Evolutionary conservation across 768 basidiomycete species (phyloP), one percentile per base, ranked within the genome.

Genomic region (Xerocomellus dryophilus): DNA sequence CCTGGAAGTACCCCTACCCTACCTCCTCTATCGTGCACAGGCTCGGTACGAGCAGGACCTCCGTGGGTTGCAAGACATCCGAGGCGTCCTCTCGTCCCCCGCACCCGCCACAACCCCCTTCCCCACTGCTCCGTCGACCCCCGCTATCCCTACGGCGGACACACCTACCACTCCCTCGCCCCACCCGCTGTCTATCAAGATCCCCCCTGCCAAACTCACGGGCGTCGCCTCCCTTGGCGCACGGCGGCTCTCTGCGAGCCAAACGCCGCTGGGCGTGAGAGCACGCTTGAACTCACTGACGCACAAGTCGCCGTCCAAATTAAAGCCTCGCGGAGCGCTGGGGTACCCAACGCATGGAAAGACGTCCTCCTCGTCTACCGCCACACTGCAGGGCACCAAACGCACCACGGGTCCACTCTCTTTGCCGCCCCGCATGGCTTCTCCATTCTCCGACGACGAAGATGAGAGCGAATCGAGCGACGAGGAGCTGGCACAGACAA

Each of bases 11-110:
- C 91, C 91, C 1, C 71, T 93, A 5, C 91, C 91, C 0, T 93
- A 92, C 68, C 78, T 93, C 27, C 80, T 93, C 10, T 91, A 91
- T 63, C 81, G 91, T 20, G 89, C 89, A 14, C 88, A 91, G 66
- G 85, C 84, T 12, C 79, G 91, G 57, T 93, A 89, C 51, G 90
- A 93, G 66, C 86, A 93, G 69, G 91, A 91, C 65, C 81, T 93
- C 29, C 82, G 87, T 36, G 87, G 88, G 1, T 66, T 93, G 44
- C 85, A 88, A 62, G 86, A 85, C 58, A 83, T 88, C 34, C 80
- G 79, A 40, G 85, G 83, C 25, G 79, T 80, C 34, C 72, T 82
- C n/a, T 46, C 59, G 9, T 81, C 77, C 51, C 81, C 84, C 12
- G 66, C 74, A 15, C 66, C 71, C 11, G 18, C 47, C 9, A 53